Conservation (phyloP, 345 rosid species). For the Orychophragmus violaceus region DNA sequence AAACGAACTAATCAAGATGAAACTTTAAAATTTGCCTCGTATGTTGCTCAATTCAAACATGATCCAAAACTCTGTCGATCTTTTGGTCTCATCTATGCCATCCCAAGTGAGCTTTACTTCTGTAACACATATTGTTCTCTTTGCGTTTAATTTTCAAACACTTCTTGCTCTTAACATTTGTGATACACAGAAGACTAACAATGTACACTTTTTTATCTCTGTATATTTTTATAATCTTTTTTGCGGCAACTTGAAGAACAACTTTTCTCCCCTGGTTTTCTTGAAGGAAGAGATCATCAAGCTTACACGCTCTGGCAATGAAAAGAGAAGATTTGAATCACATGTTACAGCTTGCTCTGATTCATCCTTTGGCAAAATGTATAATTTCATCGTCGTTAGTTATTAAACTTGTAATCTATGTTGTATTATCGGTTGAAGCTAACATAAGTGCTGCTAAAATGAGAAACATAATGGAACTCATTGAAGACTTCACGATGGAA, state of each 20-base stretch:
- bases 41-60: constrained; percentile 7
- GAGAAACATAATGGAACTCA: constrained; percentile 11
- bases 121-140: neutral
- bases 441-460: constrained; percentile 12
- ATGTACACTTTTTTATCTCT: neutral
- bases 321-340: neutral
- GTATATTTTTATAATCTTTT: neutral
- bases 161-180: neutral
- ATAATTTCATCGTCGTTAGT: neutral
- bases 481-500: constrained; percentile 13
- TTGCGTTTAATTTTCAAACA: neutral
- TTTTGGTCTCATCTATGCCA: neutral
- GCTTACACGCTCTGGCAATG: constrained; percentile 4
- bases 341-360: constrained; percentile 7
- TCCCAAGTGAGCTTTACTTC: constrained; percentile 7
- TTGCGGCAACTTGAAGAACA: neutral
- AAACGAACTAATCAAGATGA: neutral
- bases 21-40: neutral
- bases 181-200: neutral
- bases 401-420: neutral
- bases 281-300: constrained; percentile 5
- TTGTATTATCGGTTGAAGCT: constrained; percentile 14
- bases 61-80: constrained; percentile 17
- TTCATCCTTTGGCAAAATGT: neutral
- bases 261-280: neutral